Conservation (phyloP, 805 yeast species). For the Wickerhamiella shivajii region DNA sequence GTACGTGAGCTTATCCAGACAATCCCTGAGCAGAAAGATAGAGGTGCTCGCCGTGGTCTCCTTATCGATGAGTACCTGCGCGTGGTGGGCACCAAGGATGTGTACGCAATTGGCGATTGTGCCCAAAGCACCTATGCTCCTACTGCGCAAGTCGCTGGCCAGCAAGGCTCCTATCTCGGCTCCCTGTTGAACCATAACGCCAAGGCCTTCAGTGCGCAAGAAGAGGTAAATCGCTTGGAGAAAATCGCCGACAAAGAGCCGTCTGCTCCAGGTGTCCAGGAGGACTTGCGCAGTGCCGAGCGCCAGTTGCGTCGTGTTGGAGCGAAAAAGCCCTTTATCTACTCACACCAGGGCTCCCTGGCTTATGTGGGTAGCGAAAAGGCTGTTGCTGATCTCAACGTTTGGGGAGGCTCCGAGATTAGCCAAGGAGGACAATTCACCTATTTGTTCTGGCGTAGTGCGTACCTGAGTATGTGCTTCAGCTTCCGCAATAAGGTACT, state of each 20-base stretch:
- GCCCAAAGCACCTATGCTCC: conserved; percentile 82
- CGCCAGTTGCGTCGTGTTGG: conserved; percentile 20
- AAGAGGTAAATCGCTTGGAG: conserved; percentile 29
- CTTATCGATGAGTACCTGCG: conserved; percentile 69
- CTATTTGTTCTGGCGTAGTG: conserved; percentile 87
- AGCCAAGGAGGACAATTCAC: conserved; percentile 77
- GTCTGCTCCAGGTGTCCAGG: conserved; percentile 14
- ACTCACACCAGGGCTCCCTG: conserved; percentile 80
- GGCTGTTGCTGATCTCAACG: conserved; percentile 82
- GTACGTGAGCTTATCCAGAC: conserved; percentile 49
- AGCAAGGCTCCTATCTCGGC: conserved; percentile 77
- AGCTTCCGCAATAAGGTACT: conserved; percentile 77
- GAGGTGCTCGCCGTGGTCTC: conserved; percentile 80
- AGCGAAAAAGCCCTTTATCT: conserved; percentile 43
- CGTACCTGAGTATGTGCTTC: conserved; percentile 84
- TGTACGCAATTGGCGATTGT: conserved; percentile 91
- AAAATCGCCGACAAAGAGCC: conserved; percentile 15
- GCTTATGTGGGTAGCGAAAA: conserved; percentile 86
- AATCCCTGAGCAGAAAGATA: conserved; percentile 51
- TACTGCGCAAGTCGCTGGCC: conserved; percentile 95
- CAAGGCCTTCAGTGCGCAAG: conserved; percentile 22
- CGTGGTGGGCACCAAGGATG: conserved; percentile 68
- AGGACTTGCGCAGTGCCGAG: conserved; percentile 20
- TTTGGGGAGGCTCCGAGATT: conserved; percentile 52
- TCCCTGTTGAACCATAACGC: conserved; percentile 45